A percentile compares a stretch with the other conserved stretches of the same genome.
Conservation (phyloP, 192 early-diverging fungal species). For the Gigaspora rosea region DNA sequence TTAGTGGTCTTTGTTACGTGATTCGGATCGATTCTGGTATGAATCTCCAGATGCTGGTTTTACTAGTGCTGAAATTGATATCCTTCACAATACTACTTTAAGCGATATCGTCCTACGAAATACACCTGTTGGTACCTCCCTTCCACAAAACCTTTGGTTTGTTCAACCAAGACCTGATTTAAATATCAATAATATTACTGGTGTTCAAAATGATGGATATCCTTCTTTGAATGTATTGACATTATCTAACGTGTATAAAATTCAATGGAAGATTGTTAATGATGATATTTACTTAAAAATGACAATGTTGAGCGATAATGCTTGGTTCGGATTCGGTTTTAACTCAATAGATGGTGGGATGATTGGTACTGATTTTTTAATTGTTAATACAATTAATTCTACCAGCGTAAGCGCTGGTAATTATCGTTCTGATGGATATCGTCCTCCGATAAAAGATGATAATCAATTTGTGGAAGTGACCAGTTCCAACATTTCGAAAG, state of each 20-base stretch:
- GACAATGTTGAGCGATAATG: not conserved
- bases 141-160: constrained; percentile 7
- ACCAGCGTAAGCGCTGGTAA: not conserved
- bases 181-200: not conserved
- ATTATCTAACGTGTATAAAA: not conserved
- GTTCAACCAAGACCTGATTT: not conserved
- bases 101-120: constrained; percentile 16
- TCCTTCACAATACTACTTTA: constrained; percentile 30
- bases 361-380: constrained; percentile 15
- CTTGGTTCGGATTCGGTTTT: constrained; percentile 21
- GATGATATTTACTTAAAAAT: constrained; percentile 1
- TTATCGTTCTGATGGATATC: constrained; percentile 13
- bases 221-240: not conserved
- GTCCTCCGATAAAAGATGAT: not conserved
- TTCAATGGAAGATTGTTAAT: not conserved
- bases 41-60: constrained; percentile 39
- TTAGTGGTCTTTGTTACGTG: constrained; percentile 49
- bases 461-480: not conserved
- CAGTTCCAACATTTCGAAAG: not conserved
- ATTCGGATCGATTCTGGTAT: constrained; percentile 60
- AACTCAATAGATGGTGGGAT: not conserved
- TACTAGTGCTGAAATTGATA: constrained; percentile 38
- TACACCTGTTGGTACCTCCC: no score
- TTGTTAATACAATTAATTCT: not conserved
- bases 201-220: not conserved